A percentile compares a stretch with the other conserved stretches of the same genome.
phyloP scores from a whole-genome alignment of 148 eudicot species.

The Amaranthus cruentus region DNA sequence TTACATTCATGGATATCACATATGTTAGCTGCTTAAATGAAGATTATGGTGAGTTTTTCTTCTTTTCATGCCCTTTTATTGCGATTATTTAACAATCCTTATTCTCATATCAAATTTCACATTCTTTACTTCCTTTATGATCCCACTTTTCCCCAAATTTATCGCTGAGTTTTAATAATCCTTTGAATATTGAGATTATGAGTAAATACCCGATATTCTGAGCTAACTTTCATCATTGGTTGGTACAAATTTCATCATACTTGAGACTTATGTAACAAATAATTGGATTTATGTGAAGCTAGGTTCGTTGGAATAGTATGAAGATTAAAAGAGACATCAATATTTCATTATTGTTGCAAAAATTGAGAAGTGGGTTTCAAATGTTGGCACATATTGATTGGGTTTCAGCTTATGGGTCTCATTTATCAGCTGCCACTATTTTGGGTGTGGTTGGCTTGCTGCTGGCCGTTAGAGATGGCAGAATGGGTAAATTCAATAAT shows the following conservation, averaged over 20 bases:
- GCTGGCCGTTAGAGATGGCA: conserved; percentile 40
- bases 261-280: neutral
- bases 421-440: conserved; percentile 43
- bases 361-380: conserved; percentile 38
- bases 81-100: too few species aligned
- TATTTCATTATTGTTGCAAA: conserved; percentile 30
- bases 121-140: too few species aligned
- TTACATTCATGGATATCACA: conserved; percentile 1
- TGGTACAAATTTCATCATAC: neutral
- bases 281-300: conserved; percentile 11
- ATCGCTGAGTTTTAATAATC: neutral
- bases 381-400: conserved; percentile 33
- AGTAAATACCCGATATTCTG: neutral
- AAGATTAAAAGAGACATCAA: conserved; percentile 50
- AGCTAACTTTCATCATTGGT: neutral
- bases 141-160: neutral
- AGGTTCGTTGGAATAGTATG: conserved; percentile 36
- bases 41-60: conserved; percentile 22
- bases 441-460: conserved; percentile 55
- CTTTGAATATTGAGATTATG: neutral
- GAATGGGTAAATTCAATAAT: conserved; percentile 31
- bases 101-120: neutral
- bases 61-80: neutral
- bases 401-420: conserved; percentile 49
- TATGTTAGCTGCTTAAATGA: conserved; percentile 12